These are phyloP conservation scores for Incumbomyces delicatus DNA, from an alignment of 2,329 filamentous ascomycete species.

Conservation along the genomic window DNA sequence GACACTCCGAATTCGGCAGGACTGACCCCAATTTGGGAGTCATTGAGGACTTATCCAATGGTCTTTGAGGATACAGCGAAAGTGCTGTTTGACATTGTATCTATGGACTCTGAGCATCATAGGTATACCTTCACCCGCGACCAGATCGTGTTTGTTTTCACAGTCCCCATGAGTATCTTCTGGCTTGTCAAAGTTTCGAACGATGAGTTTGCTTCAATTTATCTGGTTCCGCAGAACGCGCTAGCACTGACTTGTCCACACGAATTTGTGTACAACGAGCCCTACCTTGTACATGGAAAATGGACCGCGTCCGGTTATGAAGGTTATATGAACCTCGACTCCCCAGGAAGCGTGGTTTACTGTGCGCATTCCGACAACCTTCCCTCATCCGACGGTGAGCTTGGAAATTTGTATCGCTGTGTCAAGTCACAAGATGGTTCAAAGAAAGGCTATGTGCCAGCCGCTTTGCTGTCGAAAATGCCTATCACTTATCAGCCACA, in stretches of 20 bases:
- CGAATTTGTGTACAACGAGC: neutral
- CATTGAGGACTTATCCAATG: neutral
- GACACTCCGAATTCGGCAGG: neutral
- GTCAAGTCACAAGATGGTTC: neutral
- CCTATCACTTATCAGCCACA: neutral
- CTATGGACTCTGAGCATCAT: neutral
- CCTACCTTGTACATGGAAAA: neutral
- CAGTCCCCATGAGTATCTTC: neutral
- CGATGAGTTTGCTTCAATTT: neutral
- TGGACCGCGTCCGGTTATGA: neutral
- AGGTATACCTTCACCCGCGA: neutral
- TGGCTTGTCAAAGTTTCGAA: neutral
- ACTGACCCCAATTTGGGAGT: neutral
- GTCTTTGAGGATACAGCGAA: neutral
- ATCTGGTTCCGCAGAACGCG: neutral
- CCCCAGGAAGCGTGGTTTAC: neutral
- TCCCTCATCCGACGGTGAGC: neutral
- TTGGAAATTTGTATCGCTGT: neutral
- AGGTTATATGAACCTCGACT: neutral
- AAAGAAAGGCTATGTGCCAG: neutral
- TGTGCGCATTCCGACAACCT: constrained; percentile 2
- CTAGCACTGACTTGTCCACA: neutral
- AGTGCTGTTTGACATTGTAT: neutral
- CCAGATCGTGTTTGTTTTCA: neutral
- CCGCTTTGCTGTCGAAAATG: neutral